phyloP scores from a whole-genome alignment of 2,329 filamentous ascomycete species.

The Pseudocercospora fuligena region DNA sequence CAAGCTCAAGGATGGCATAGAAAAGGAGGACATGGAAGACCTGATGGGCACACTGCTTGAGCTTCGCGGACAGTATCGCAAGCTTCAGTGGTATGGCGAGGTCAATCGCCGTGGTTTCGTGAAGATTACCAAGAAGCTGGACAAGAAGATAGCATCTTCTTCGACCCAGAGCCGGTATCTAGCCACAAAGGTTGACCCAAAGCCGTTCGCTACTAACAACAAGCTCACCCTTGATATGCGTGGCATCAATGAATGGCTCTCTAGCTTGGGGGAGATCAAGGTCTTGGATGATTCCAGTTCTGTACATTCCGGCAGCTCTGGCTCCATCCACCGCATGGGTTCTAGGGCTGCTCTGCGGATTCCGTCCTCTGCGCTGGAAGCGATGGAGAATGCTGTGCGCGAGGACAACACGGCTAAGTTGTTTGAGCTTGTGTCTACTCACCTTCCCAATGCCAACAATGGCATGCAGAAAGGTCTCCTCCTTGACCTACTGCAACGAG shows the following conservation, averaged over 20 bases:
- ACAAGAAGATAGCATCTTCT: conserved; percentile 84
- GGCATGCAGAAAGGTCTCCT: conserved; percentile 67
- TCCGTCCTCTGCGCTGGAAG: conserved; percentile 69
- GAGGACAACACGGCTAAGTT: conserved; percentile 67
- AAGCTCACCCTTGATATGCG: conserved; percentile 64
- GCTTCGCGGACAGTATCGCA: conserved; percentile 82
- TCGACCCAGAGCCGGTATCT: conserved; percentile 81
- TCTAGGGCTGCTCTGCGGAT: conserved; percentile 77
- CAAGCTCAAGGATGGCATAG: conserved; percentile 72
- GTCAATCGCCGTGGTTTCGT: conserved; percentile 94
- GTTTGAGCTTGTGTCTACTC: conserved; percentile 46
- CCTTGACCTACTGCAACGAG: conserved; percentile 78
- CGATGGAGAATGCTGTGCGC: conserved; percentile 72
- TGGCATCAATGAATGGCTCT: conserved; percentile 88
- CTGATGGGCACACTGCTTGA: conserved; percentile 88
- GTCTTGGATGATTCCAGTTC: conserved; percentile 76
- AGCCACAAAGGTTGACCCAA: conserved; percentile 85
- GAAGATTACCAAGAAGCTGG: conserved; percentile 98
- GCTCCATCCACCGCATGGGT: conserved; percentile 76
- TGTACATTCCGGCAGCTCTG: conserved; percentile 61
- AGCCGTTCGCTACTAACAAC: conserved; percentile 80
- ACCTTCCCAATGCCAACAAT: conserved; percentile 43
- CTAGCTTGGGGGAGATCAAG: conserved; percentile 76
- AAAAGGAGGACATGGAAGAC: conserved; percentile 89
- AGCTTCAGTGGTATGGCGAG: conserved; percentile 96